phyloP scores from a whole-genome alignment of 2,329 filamentous ascomycete genomes.

The Phaeophleospora eucalypticola region DNA sequence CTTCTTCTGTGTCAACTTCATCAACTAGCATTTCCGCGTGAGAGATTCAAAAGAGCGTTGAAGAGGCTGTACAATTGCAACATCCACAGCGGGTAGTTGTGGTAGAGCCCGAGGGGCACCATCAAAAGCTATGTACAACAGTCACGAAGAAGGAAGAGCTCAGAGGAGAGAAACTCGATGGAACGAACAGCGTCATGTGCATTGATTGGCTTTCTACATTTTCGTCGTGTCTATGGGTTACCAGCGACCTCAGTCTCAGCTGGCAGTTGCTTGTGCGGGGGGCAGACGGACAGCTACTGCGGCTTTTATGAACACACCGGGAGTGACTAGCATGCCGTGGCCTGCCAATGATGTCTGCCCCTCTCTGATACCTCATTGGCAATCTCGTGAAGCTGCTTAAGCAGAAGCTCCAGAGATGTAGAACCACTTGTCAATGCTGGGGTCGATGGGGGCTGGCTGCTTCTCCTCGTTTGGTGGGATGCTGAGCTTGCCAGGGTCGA shows the following conservation, averaged over 20 bases:
- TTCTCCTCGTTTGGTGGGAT: conserved; percentile 79
- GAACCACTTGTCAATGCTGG: conserved; percentile 99
- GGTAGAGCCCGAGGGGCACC: neutral
- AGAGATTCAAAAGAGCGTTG: neutral
- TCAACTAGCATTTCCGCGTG: conserved; percentile 63
- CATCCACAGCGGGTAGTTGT: neutral
- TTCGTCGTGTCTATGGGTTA: no score
- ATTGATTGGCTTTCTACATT: no score
- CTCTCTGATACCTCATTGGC: no score
- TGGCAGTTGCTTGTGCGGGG: no score
- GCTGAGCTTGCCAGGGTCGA: conserved; percentile 65
- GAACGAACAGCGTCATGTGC: no score
- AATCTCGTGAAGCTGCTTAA: conserved; percentile 34
- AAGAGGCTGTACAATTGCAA: neutral
- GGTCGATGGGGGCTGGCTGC: conserved; percentile 81
- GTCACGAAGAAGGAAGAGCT: no score
- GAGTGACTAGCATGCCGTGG: neutral
- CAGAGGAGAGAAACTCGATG: no score
- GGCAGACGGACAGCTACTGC: no score
- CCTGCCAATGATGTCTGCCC: no score
- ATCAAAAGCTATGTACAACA: neutral
- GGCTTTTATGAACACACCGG: no score
- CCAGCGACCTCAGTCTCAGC: no score
- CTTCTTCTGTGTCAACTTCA: conserved; percentile 99
- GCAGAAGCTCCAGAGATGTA: conserved; percentile 89